Conservation (phyloP, 1,139 yeast species). For the Wickerhamiella infanticola region DNA sequence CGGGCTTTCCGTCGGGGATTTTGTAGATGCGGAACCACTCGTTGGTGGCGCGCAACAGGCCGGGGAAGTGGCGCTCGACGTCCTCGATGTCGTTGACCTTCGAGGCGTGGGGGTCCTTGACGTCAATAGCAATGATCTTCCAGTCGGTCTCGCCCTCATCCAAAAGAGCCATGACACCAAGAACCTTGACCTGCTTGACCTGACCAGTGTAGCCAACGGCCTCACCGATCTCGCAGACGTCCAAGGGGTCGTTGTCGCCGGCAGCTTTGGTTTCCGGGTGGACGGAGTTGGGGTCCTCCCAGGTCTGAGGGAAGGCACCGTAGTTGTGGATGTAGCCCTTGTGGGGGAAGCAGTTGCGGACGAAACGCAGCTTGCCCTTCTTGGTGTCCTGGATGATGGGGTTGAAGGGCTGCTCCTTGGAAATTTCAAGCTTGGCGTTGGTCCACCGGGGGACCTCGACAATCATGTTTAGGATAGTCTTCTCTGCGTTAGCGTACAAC, state of each 20-base stretch:
- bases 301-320: slow-evolving; percentile 98
- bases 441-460: slow-evolving; percentile 96
- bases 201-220: slow-evolving; percentile 54
- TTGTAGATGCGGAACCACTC: slow-evolving; percentile 95
- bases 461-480: slow-evolving; percentile 65
- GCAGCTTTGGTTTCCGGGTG: slow-evolving; percentile 37
- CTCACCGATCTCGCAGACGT: slow-evolving; percentile 84
- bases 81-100: slow-evolving; percentile 68
- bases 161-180: slow-evolving; percentile 85
- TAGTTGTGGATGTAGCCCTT: slow-evolving; percentile 93
- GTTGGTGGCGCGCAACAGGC: slow-evolving; percentile 66
- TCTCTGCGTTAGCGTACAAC: slow-evolving; percentile 44
- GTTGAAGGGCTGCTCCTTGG: slow-evolving; percentile 56
- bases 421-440: slow-evolving; percentile 84
- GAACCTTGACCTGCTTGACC: slow-evolving; percentile 69
- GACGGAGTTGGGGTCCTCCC: slow-evolving; percentile 57
- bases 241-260: slow-evolving; percentile 95
- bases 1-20: slow-evolving; percentile 85
- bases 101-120: slow-evolving; percentile 63
- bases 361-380: slow-evolving; percentile 72
- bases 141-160: slow-evolving; percentile 98
- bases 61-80: slow-evolving; percentile 71
- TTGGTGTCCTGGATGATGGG: slow-evolving; percentile 91
- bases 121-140: slow-evolving; percentile 82
- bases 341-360: slow-evolving; percentile 88